Evolutionary conservation across 495 filamentous ascomycete genomes (phyloP).

Genomic region (Lasiosphaeriaceae sp.): DNA sequence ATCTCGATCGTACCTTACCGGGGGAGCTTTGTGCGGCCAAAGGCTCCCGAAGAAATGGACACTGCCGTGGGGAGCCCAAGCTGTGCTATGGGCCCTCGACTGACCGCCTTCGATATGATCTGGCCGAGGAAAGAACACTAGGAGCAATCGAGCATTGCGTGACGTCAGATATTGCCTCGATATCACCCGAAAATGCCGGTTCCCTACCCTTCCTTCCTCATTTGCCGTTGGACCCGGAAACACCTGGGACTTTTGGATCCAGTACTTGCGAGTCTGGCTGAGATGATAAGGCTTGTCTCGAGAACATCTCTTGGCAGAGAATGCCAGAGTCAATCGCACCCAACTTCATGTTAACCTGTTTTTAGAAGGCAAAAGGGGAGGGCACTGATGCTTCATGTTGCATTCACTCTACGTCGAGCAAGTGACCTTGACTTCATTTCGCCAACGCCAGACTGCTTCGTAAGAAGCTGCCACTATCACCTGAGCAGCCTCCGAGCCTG

Average conservation of each 20-base stretch:
- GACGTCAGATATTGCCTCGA: constrained; percentile 16
- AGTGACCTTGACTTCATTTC: not conserved
- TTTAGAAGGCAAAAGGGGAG: not conserved
- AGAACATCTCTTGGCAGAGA: too few species aligned
- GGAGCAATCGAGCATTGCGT: constrained; percentile 4
- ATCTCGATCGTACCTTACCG: too few species aligned
- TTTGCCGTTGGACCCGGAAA: constrained; percentile 1
- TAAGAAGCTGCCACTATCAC: not conserved
- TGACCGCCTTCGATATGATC: not conserved
- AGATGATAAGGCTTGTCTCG: too few species aligned
- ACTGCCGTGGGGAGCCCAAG: too few species aligned
- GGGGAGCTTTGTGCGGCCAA: too few species aligned
- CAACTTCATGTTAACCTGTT: not conserved
- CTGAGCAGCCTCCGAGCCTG: too few species aligned
- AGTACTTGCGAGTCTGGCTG: too few species aligned
- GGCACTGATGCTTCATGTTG: not conserved
- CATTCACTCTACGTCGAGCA: too few species aligned
- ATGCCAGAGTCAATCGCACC: not conserved
- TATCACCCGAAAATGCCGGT: constrained; percentile 17
- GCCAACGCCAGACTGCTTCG: not conserved
- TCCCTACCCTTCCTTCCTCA: not conserved
- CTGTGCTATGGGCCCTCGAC: not conserved
- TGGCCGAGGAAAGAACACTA: not conserved
- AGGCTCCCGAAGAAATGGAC: too few species aligned
- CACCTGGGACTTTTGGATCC: too few species aligned